phyloP scores from a whole-genome alignment of 2,329 filamentous ascomycete species.

The Pseudogymnoascus sp. region DNA sequence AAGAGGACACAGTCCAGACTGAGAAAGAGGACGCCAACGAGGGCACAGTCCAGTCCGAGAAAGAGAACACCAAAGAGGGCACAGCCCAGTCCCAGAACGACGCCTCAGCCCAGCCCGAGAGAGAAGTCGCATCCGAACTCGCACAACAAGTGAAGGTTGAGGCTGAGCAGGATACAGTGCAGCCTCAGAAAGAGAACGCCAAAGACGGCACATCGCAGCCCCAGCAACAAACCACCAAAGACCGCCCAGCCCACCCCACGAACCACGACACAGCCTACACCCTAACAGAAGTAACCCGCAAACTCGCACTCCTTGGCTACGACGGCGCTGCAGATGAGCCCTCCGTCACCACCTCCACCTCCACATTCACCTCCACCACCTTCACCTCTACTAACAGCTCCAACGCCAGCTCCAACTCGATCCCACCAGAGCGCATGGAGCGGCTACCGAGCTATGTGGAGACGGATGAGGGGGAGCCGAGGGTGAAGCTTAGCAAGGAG shows the following conservation, averaged over 20 bases:
- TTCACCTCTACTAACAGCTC: background rate
- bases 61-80: background rate
- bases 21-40: no score
- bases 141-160: no score
- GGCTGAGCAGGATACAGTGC: no score
- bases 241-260: background rate
- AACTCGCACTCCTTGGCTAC: background rate
- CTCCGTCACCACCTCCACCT: background rate
- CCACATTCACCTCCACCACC: background rate
- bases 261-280: background rate
- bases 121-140: no score
- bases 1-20: background rate
- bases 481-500: background rate
- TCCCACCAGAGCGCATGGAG: slow-evolving; percentile 2
- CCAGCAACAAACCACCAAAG: background rate
- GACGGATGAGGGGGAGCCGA: background rate
- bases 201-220: background rate
- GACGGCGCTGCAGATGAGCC: background rate
- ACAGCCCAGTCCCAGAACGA: background rate
- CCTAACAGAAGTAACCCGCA: background rate
- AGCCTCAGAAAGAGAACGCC: background rate
- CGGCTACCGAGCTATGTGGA: background rate
- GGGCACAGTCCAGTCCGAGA: background rate
- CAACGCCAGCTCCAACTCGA: background rate
- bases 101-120: no score